phyloP scores from a whole-genome alignment of 441 rosid species.

The Heliophila coronopifolia region DNA sequence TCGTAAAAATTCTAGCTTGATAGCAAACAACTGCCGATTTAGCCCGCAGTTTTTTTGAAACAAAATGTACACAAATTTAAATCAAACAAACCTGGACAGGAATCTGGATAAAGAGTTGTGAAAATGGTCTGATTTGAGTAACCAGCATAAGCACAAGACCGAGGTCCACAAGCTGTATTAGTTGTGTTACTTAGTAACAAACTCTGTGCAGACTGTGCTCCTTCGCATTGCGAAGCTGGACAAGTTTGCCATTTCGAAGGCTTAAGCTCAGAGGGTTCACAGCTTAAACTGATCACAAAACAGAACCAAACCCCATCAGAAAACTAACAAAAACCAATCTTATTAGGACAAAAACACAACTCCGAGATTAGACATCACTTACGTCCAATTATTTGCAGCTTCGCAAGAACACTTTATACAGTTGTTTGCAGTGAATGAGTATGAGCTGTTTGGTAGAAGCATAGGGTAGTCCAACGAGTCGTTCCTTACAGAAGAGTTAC shows the following conservation, averaged over 20 bases:
- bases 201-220: conserved; percentile 29
- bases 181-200: conserved; percentile 41
- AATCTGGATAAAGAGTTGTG: conserved; percentile 42
- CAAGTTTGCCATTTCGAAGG: conserved; percentile 41
- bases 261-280: conserved; percentile 45
- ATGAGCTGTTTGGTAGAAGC: conserved; percentile 51
- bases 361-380: conserved; percentile 27
- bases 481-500: conserved; percentile 46
- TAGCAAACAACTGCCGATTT: too few species aligned
- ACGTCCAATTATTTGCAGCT: conserved; percentile 53
- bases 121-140: conserved; percentile 38
- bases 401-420: conserved; percentile 64
- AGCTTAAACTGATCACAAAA: conserved; percentile 46
- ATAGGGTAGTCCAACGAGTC: conserved; percentile 47
- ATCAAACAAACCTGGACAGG: conserved; percentile 23
- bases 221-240: conserved; percentile 48
- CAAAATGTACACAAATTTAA: background rate
- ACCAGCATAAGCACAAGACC: conserved; percentile 62
- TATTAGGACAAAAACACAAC: conserved; percentile 6
- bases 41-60: too few species aligned
- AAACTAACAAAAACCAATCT: background rate
- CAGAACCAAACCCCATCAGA: conserved; percentile 15
- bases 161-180: conserved; percentile 30
- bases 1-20: too few species aligned
- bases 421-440: conserved; percentile 48